phyloP scores from a whole-genome alignment of 2,329 filamentous ascomycete genomes.

The Ophiostoma montium region DNA sequence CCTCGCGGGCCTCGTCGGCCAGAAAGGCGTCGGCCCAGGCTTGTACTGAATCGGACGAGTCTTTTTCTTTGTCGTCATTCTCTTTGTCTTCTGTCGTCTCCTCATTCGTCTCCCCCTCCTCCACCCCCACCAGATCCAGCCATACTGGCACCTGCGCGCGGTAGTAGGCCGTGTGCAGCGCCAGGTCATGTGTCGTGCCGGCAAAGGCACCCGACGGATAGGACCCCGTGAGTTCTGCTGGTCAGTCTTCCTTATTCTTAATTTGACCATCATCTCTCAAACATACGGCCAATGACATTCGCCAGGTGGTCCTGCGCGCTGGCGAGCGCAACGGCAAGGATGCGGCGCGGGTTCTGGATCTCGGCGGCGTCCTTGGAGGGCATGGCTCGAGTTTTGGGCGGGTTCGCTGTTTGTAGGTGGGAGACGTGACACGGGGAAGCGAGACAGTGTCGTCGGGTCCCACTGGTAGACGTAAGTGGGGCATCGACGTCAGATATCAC shows the following conservation, averaged over 20 bases:
- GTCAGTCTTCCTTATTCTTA: not conserved
- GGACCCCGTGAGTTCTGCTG: slow-evolving; percentile 37
- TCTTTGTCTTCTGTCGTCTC: not conserved
- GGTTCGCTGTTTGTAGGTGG: no score
- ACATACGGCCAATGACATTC: slow-evolving; percentile 38
- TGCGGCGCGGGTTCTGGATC: slow-evolving; percentile 34
- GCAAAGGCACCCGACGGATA: slow-evolving; percentile 28
- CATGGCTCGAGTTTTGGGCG: no score
- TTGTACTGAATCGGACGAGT: slow-evolving; percentile 13
- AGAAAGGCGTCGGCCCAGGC: slow-evolving; percentile 48
- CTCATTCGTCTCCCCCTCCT: not conserved
- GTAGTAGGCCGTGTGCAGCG: slow-evolving; percentile 48
- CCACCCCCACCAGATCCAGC: slow-evolving; percentile 36
- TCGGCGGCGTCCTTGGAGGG: not conserved
- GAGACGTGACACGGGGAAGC: no score
- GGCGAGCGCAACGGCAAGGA: slow-evolving; percentile 41
- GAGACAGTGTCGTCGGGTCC: no score
- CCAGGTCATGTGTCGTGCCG: slow-evolving; percentile 42
- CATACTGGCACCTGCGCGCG: slow-evolving; percentile 46
- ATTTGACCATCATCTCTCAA: no score
- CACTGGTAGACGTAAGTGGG: no score
- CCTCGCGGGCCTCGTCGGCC: slow-evolving; percentile 45
- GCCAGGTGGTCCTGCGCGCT: slow-evolving; percentile 32
- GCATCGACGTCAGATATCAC: no score
- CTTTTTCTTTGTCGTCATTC: not conserved